phyloP scores from a whole-genome alignment of 2,329 filamentous ascomycete genomes.

The Aschersonia sp. region DNA sequence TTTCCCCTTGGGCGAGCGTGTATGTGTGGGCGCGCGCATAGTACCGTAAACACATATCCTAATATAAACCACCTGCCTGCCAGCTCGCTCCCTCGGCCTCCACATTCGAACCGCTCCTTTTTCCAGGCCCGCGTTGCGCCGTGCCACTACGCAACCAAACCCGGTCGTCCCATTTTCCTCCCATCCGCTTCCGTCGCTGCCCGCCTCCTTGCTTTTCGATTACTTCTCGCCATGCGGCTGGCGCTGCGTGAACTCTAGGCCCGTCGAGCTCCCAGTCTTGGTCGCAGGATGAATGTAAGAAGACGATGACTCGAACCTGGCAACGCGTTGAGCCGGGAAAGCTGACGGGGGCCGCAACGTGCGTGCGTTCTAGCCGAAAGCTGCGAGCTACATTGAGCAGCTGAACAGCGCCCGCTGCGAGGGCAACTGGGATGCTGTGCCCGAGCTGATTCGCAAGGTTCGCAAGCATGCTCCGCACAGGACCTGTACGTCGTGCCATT shows the following conservation, averaged over 20 bases:
- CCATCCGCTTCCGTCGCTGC: neutral
- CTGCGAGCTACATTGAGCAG: constrained; percentile 62
- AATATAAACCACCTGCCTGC: too few relatives aligned
- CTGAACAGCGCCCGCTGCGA: constrained; percentile 81
- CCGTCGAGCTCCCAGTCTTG: constrained; percentile 11
- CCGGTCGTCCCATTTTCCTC: neutral
- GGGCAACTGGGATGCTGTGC: constrained; percentile 72
- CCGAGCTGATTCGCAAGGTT: constrained; percentile 83
- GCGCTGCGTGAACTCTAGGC: constrained; percentile 8
- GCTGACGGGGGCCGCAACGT: neutral
- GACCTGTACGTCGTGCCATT: constrained; percentile 47
- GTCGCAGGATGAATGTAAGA: constrained; percentile 22
- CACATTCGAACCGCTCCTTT: neutral
- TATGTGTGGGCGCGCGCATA: too few relatives aligned
- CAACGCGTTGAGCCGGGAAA: constrained; percentile 9
- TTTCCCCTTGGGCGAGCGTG: too few relatives aligned
- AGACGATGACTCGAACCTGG: neutral
- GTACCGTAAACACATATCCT: too few relatives aligned
- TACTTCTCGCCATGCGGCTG: constrained; percentile 8
- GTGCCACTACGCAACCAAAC: neutral
- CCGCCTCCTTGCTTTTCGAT: neutral
- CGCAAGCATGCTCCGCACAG: constrained; percentile 82
- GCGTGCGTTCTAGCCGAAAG: constrained; percentile 48
- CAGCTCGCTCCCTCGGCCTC: neutral
- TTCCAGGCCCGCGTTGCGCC: neutral